A percentile compares a stretch with the other conserved stretches of the same genome.
Conservation (phyloP, 2,329 filamentous ascomycete species). For the Penicillium capsulatum region DNA sequence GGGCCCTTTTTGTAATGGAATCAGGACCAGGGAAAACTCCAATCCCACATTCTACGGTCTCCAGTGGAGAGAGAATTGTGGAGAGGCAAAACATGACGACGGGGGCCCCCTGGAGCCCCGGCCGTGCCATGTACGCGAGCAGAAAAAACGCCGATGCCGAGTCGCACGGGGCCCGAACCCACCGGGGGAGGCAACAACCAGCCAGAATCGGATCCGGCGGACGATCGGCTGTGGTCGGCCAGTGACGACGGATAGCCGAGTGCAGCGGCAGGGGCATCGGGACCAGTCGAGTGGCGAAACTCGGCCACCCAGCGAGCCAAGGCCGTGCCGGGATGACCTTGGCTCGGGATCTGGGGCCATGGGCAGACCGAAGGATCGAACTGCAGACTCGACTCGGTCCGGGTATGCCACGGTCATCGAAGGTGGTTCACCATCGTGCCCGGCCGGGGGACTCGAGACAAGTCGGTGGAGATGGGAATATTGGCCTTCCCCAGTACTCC, state of each 20-base stretch:
- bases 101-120: too few relatives aligned
- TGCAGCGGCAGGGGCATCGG: conserved; percentile 8
- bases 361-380: conserved; percentile 1
- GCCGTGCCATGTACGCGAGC: not conserved
- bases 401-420: too few relatives aligned
- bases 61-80: conserved; percentile 18
- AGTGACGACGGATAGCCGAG: conserved; percentile 13
- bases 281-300: conserved; percentile 9
- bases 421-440: too few relatives aligned
- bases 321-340: conserved; percentile 5
- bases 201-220: conserved; percentile 13
- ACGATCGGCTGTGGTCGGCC: conserved; percentile 17
- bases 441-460: conserved; percentile 1
- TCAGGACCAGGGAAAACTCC: conserved; percentile 1
- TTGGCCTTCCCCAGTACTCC: conserved; percentile 16
- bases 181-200: conserved; percentile 11
- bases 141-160: conserved; percentile 22
- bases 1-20: conserved; percentile 19
- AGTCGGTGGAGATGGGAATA: conserved; percentile 1
- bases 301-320: conserved; percentile 5
- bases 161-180: conserved; percentile 13
- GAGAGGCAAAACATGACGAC: conserved; percentile 12
- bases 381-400: too few relatives aligned
- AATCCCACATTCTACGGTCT: not conserved
- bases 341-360: conserved; percentile 12